Base-by-base conservation (phyloP, 305 asterid species). In the Solanum hybrid region DNA sequence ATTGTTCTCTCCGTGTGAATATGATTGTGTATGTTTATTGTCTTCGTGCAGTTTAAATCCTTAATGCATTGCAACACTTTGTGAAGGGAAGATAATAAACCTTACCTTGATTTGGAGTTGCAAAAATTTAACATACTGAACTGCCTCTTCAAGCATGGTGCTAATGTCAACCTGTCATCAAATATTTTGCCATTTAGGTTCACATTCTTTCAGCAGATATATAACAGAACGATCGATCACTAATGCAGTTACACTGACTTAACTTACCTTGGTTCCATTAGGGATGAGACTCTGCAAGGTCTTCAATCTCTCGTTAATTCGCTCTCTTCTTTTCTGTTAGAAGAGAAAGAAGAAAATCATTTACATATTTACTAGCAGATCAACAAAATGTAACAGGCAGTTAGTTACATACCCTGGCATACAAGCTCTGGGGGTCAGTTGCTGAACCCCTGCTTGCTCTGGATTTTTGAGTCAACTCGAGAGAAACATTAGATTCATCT, bases 141-240 rank as follows among this genome's bases (percentile, higher is more conserved):
- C 99, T 24, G 99, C 99, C 90, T 96, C 98, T 93, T 97, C 99
- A 70, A 97, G 96, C 99, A 97, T 97, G 70, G 99, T 96, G 91
- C 99, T 97, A 73, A 97, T 94, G 91, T 96, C 98, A 87, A 97
- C 98, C 88, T 85, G 45, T 32, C 45, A 22, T 57, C 2, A 57
- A 84, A 57, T 31, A 29, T 10, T 85, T 85, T 31, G 2, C 41
- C 39, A 20, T 57, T 85, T 85, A 31, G 17, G 75, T 51, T 45
- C 29, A 51, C 22, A 57, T 85, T 85, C 45, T 85, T 12, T 85
- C 41, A 57, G 41, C 31, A 85, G 77, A 85, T 57, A 68, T 68
- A 68, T 68, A 45, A 83, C 32, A 82, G 12, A n/a, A 17, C 6
- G 75, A 57, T 84, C 75, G 12, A 65, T 65, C 13, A 65, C 75